Base-by-base conservation (phyloP, 2,329 filamentous ascomycete species). In the Boeremia lycopersici region DNA sequence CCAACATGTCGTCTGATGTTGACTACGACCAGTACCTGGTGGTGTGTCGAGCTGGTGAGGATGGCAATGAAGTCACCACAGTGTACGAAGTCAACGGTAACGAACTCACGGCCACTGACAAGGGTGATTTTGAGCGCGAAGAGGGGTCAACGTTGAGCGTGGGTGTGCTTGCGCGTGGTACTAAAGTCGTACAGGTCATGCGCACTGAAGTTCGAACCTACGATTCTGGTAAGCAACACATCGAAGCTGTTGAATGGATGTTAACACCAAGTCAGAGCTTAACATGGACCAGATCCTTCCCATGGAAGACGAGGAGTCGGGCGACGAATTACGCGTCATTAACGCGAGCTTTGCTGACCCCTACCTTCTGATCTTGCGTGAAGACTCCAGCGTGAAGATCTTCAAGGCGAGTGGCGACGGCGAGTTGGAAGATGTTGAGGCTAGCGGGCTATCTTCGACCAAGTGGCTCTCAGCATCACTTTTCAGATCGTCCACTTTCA, bases 201-300 rank as follows among this genome's bases (percentile, higher is more conserved):
- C 89, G 88, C 61, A 91, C 87, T 1, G 93, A 98, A 69, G 86
- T 98, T 23, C 85, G 93, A 55, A 93, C 89, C 57, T 99, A 97
- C 66, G 93, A 98, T 73, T 88, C 88, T 75, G 88, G 91, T 93
- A 75, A 82, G 87, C 81, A 39, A 49, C 8, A 12, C 50, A 61
- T 15, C 40, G 30, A 31, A 25, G n/a, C 17, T 36, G 5, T 15
- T 15, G 15, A 9, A 15, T 2, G 25, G 10, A 7, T 17, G 11
- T 28, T 55, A n/a, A 50, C 17, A 39, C 4, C 1, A 10, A 2
- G 13, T 2, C 33, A 91, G 91, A 96, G 73, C 84, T 99, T 55
- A 90, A 89, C 10, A 82, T 99, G 48, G 88, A 88, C 40, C 93
- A 98, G 69, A 98, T 99, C 49, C 83, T 97, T 44, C 91, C 93